A percentile compares a stretch with the other conserved stretches of the same genome.
Conservation (phyloP, 805 yeast genomes). For the Yarrowia sp. region DNA sequence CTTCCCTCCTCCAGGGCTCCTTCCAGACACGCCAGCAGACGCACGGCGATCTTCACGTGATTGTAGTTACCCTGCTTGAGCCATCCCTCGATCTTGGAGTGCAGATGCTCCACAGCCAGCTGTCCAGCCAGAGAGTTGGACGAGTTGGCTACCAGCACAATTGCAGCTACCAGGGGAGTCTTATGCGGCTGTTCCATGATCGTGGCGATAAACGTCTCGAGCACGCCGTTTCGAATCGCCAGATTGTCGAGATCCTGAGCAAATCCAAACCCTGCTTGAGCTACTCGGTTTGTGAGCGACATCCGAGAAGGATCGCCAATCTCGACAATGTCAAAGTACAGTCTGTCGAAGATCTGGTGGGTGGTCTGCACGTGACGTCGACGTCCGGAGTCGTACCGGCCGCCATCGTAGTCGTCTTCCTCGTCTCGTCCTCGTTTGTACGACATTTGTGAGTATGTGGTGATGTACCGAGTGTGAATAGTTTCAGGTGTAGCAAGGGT, state of each 20-base stretch:
- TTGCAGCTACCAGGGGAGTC: slow-evolving; percentile 70
- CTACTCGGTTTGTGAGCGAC: slow-evolving; percentile 44
- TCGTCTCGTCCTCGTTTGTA: slow-evolving; percentile 35
- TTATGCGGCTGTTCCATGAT: slow-evolving; percentile 92
- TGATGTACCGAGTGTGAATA: neutral
- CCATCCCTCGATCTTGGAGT: slow-evolving; percentile 64
- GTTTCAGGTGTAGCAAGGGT: too few species aligned
- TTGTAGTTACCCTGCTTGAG: slow-evolving; percentile 63
- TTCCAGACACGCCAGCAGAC: slow-evolving; percentile 71
- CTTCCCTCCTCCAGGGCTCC: slow-evolving; percentile 63
- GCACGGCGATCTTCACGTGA: slow-evolving; percentile 69
- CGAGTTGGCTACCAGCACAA: slow-evolving; percentile 70
- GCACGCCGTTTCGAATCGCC: slow-evolving; percentile 65
- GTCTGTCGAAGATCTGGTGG: slow-evolving; percentile 39
- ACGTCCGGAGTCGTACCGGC: neutral
- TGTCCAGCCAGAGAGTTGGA: slow-evolving; percentile 70
- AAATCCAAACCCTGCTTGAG: slow-evolving; percentile 52
- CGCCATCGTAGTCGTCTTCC: slow-evolving; percentile 19
- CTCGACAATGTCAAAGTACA: slow-evolving; percentile 57
- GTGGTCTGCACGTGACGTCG: slow-evolving; percentile 5
- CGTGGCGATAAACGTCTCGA: slow-evolving; percentile 71
- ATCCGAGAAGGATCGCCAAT: slow-evolving; percentile 63
- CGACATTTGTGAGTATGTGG: neutral
- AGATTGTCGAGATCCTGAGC: slow-evolving; percentile 56
- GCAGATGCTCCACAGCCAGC: slow-evolving; percentile 71